phyloP scores from a whole-genome alignment of 2,329 filamentous ascomycete species.

The Sclerotinia nivalis region DNA sequence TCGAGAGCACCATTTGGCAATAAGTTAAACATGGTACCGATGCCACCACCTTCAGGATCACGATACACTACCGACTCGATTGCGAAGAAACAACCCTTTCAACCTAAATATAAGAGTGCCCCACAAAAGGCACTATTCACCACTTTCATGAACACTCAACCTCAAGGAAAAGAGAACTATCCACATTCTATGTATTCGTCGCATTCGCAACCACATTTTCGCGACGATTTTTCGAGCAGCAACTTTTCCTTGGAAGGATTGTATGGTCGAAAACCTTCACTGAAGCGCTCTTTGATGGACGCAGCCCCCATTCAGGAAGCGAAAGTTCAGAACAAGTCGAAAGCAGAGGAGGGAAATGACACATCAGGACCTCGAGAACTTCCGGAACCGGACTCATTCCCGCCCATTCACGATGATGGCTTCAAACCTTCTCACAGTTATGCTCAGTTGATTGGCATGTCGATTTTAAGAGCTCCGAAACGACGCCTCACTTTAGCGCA shows the following conservation, averaged over 20 bases:
- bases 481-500: constrained; percentile 86
- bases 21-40: constrained; percentile 65
- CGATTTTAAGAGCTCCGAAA: constrained; percentile 82
- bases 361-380: constrained; percentile 40
- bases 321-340: constrained; percentile 67
- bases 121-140: constrained; percentile 55
- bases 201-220: constrained; percentile 47
- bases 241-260: constrained; percentile 54
- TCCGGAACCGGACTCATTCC: constrained; percentile 61
- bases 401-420: constrained; percentile 79
- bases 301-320: constrained; percentile 71
- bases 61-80: constrained; percentile 64
- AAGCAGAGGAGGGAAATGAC: constrained; percentile 54
- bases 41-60: constrained; percentile 62
- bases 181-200: constrained; percentile 48
- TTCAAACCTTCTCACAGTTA: constrained; percentile 91
- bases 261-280: constrained; percentile 52
- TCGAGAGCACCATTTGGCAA: constrained; percentile 61
- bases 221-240: constrained; percentile 36
- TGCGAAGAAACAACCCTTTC: constrained; percentile 62
- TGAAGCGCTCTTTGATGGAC: constrained; percentile 68
- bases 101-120: constrained; percentile 56
- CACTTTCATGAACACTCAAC: constrained; percentile 42
- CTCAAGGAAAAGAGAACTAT: constrained; percentile 57
- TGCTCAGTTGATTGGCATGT: constrained; percentile 93